Base-by-base conservation (phyloP, 805 yeast genomes). In the Komagataella pastoris region DNA sequence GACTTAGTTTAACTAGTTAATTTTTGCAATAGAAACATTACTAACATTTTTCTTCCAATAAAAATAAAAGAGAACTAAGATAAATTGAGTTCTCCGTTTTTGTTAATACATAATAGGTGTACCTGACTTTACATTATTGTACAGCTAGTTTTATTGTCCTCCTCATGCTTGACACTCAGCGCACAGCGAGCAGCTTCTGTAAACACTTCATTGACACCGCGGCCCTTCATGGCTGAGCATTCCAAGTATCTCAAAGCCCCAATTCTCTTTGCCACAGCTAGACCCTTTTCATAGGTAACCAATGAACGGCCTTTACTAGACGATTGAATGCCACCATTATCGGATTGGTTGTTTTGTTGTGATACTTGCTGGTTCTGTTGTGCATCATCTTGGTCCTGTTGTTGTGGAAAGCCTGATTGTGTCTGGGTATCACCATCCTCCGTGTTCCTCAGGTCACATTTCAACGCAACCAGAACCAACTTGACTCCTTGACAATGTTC, bases 111-210 rank as follows among this genome's bases (percentile, higher is more conserved):
- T 47, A 47, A 36, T n/a, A 10, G 6, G 5, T 23, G 24, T 21
- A 19, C 21, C 10, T 51, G 12, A n/a, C 21, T 17, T 44, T 24
- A 50, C 43, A 51, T 51, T 17, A 52, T 54, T 17, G 50, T 49
- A 43, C 52, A 48, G 17, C 69, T 73, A 49, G 85, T 75, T 52
- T 74, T 76, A 55, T 71, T 70, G 50, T 79, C 80, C 51, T 90
- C 91, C 69, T 82, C 87, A 50, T 95, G 86, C 62, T 80, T 87
- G 12, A 96, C 96, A 55, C 86, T 83, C 58, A 91, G 74, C 2
- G 97, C 98, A 62, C 96, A 90, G 65, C 99, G 82, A 6, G 98
- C 97, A 47, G 98, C 99, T 69, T 93, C 99, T 0, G 97, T 89
- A 65, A 93, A 93, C 7, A 97, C 98, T 70, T 93, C 99, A 63